Evolutionary conservation across 495 filamentous ascomycete genomes (phyloP), one percentile per base, ranked within the genome.

Genomic region (Neurospora cerealis): DNA sequence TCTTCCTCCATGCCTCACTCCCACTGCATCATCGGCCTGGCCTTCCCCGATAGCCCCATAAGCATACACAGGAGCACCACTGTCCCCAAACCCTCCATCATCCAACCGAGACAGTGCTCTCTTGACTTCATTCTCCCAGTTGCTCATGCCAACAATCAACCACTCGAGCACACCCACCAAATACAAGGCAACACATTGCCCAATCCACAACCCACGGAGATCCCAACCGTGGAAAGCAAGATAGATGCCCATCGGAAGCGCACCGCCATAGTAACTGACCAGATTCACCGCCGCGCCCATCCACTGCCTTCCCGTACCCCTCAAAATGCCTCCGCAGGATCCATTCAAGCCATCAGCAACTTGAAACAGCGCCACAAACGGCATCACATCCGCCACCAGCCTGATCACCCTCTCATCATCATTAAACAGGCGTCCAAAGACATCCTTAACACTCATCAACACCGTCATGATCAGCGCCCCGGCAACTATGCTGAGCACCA

Each of bases 191-290:
- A 96, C 90, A 81, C 94, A 97, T 79, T 96, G 93, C 36, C 94
- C 95, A 34, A 96, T 85, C 94, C 94, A 97, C 37, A 97, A 78
- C 1, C 94, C 94, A 69, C 86, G 85, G 11, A 97, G 85, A 2
- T 94, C 94, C 93, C 94, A 97, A 2, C 93, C 93, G 80, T 95
- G 89, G 77, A 96, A 96, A 7, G 95, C 94, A 70, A 97, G 86
- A 82, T 88, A 97, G 71, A 97, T 92, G 1, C 95, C 95, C 69
- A 92, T 82, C 10, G 94, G 94, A 76, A 97, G 80, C 0, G 93
- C 94, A 60, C 93, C 93, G 75, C 90, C 87, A 81, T 97, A 98
- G 77, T 98, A 98, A 77, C 90, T 93, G n/a, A 95, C 81, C 38
- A 96, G 80, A 79, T 98, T 97, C 73, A 97, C 94, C n/a, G 89